phyloP scores from a whole-genome alignment of 1,284 basidiomycete species.

The Cystobasidium pallidum region DNA sequence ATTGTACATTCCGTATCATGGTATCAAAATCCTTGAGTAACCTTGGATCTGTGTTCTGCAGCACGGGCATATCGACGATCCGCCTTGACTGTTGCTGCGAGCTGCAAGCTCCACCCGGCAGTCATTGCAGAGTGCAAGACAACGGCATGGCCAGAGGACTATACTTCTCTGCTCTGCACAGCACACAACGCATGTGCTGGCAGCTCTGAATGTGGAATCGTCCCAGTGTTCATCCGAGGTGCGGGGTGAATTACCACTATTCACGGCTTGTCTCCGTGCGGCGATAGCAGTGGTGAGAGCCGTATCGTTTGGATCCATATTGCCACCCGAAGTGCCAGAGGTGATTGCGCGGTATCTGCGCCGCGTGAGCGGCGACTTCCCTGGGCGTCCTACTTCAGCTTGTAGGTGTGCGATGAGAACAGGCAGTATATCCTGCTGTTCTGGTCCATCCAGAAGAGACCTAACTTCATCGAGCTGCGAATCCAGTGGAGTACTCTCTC shows the following conservation, averaged over 20 bases:
- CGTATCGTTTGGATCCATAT: background rate
- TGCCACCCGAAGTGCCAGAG: background rate
- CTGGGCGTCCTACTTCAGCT: background rate
- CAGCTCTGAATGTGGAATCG: conserved; percentile 24
- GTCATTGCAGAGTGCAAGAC: conserved; percentile 42
- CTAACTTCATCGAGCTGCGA: conserved; percentile 24
- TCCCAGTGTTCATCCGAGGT: conserved; percentile 25
- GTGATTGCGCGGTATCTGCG: conserved; percentile 18
- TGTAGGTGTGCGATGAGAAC: conserved; percentile 38
- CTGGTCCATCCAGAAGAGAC: conserved; percentile 21
- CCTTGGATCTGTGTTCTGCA: conserved; percentile 37
- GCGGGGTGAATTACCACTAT: background rate
- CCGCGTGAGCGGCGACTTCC: background rate
- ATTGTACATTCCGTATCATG: conserved; percentile 6
- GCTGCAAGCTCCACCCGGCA: conserved; percentile 38
- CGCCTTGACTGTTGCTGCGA: conserved; percentile 34
- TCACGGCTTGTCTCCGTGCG: conserved; percentile 23
- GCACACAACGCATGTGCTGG: conserved; percentile 39
- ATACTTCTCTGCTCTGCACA: conserved; percentile 40
- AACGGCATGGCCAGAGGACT: conserved; percentile 41
- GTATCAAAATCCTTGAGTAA: conserved; percentile 39
- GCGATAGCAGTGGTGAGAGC: conserved; percentile 34
- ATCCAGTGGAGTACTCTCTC: conserved; percentile 20
- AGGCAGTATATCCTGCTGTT: conserved; percentile 27
- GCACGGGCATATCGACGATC: conserved; percentile 36